These are phyloP conservation scores for Pyrenopolyporus hunteri DNA, from an alignment of 495 filamentous ascomycete genomes.

Conservation along the genomic window DNA sequence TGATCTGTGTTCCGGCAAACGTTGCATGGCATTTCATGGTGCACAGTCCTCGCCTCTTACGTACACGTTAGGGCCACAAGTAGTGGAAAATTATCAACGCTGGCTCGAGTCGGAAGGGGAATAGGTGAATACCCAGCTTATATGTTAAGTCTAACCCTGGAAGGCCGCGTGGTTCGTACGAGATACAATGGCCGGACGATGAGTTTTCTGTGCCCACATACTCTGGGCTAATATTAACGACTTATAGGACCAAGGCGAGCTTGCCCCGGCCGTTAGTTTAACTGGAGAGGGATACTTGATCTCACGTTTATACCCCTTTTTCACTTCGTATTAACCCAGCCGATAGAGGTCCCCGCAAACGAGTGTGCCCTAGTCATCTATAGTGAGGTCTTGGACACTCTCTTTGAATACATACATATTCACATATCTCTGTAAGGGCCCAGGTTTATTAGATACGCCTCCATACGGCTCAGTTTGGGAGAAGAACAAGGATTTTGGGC, in stretches of 20 bases:
- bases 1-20: conserved; percentile 22
- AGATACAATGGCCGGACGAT: neutral
- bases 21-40: conserved; percentile 22
- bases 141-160: conserved; percentile 8
- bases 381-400: conserved; percentile 1
- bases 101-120: conserved; percentile 7
- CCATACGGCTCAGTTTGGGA: conserved; percentile 14
- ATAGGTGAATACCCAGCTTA: conserved; percentile 18
- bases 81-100: neutral
- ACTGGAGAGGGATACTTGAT: too few relatives aligned
- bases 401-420: conserved; percentile 3
- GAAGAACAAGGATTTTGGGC: conserved; percentile 20
- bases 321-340: too few relatives aligned
- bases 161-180: conserved; percentile 14
- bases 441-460: conserved; percentile 9
- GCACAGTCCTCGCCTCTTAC: conserved; percentile 23
- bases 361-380: neutral
- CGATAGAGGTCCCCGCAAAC: too few relatives aligned
- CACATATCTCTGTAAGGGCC: conserved; percentile 1
- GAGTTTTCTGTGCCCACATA: neutral
- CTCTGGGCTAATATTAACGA: neutral
- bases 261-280: neutral
- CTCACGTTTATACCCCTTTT: too few relatives aligned
- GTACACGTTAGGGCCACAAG: conserved; percentile 5
- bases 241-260: neutral